Percentiles rank a stretch among this genome's conserved stretches.
phyloP scores from a whole-genome alignment of 176 grass and related monocot species.

The barley (Hordeum vulgare) region DNA sequence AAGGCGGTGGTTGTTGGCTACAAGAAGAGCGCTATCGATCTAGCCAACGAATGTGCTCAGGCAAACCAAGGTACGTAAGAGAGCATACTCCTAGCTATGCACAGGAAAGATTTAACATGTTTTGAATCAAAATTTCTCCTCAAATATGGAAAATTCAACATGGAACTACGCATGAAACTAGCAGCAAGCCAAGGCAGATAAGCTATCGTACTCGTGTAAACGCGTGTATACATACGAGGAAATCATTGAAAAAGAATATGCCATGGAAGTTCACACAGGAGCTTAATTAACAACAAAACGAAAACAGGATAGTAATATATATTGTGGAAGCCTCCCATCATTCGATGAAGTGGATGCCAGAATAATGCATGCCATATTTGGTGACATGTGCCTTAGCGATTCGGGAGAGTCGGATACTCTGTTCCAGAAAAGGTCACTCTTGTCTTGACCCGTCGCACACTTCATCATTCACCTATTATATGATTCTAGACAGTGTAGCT shows the following conservation, averaged over 20 bases:
- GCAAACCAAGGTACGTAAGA: slow-evolving; percentile 78
- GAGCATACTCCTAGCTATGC: neutral
- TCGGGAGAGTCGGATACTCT: neutral
- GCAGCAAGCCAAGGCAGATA: neutral
- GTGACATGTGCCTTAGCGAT: neutral
- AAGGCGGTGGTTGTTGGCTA: slow-evolving; percentile 87
- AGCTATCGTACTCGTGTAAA: neutral
- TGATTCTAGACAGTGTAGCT: neutral
- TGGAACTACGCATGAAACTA: neutral
- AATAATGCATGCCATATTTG: neutral
- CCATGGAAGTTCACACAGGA: slow-evolving; percentile 21
- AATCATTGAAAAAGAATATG: slow-evolving; percentile 14
- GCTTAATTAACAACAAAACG: neutral
- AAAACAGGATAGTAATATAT: neutral
- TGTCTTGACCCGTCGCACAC: slow-evolving; percentile 48
- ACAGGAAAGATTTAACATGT: neutral
- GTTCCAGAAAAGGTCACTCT: slow-evolving; percentile 37
- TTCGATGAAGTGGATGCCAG: neutral
- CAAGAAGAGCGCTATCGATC: slow-evolving; percentile 98
- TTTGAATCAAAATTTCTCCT: neutral
- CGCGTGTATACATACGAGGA: neutral
- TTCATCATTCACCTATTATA: neutral
- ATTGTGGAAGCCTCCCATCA: neutral
- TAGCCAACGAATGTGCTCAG: slow-evolving; percentile 73
- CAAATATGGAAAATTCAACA: neutral